Evolutionary conservation across 345 rosid species (phyloP).

Genomic region (Trapa incisa): DNA sequence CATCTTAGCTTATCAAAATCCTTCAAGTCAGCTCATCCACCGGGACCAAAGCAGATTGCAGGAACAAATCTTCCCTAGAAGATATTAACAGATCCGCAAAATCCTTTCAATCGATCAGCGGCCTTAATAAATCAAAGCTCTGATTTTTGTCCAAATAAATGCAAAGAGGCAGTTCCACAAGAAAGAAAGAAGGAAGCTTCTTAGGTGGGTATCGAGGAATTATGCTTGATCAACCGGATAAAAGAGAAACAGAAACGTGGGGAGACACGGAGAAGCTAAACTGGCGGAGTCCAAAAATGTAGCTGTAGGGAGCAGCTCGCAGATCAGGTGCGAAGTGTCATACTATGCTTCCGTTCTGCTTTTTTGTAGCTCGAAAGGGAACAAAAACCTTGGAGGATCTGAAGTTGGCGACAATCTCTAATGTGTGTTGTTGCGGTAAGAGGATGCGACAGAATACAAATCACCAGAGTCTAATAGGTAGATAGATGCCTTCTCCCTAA

Average conservation of each 20-base stretch:
- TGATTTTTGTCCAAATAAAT: neutral
- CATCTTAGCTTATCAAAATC: conserved; percentile 44
- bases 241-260: neutral
- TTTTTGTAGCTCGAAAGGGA: conserved; percentile 3
- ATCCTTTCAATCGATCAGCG: neutral
- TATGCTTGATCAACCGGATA: neutral
- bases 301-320: conserved; percentile 13
- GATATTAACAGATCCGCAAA: neutral
- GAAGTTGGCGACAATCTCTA: conserved; percentile 17
- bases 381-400: conserved; percentile 19
- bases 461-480: neutral
- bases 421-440: neutral
- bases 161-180: neutral
- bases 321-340: conserved; percentile 8
- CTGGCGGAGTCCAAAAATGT: conserved; percentile 13
- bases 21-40: conserved; percentile 13
- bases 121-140: neutral
- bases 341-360: neutral
- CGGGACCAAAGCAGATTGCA: conserved; percentile 10
- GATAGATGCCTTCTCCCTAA: neutral
- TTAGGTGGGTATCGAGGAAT: neutral
- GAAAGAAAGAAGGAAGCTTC: neutral
- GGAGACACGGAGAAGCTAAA: neutral
- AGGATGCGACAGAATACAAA: conserved; percentile 1
- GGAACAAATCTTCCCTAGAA: conserved; percentile 17